These are phyloP conservation scores for Fallopia convolvulus DNA, from an alignment of 148 eudicot genomes.

Conservation along the genomic window DNA sequence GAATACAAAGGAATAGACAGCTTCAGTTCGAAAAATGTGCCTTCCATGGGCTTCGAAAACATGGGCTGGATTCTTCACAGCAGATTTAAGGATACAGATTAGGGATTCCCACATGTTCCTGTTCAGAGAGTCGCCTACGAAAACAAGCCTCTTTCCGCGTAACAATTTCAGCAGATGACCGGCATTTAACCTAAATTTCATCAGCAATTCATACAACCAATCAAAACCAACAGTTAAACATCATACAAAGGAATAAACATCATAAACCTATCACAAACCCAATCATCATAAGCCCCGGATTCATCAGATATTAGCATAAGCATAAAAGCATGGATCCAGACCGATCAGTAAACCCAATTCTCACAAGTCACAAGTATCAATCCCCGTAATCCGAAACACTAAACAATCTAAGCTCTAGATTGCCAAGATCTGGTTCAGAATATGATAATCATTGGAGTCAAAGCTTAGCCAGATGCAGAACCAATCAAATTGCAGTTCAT, in stretches of 20 bases:
- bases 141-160: slow-evolving; percentile 78
- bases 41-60: slow-evolving; percentile 84
- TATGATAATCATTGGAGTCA: background rate
- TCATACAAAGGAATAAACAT: background rate
- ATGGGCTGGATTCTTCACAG: slow-evolving; percentile 52
- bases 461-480: background rate
- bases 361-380: background rate
- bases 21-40: slow-evolving; percentile 57
- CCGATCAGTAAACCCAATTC: background rate
- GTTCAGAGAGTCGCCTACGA: slow-evolving; percentile 91
- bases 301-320: background rate
- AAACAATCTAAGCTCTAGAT: slow-evolving; percentile 1
- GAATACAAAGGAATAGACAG: slow-evolving; percentile 77
- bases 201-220: background rate
- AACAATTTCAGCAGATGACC: slow-evolving; percentile 58
- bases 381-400: background rate
- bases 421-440: slow-evolving; percentile 2
- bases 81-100: slow-evolving; percentile 65
- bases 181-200: slow-evolving; percentile 50
- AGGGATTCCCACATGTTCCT: slow-evolving; percentile 99
- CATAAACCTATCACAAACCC: background rate
- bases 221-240: background rate
- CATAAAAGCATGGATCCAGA: background rate
- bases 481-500: slow-evolving; percentile 1
- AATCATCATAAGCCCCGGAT: background rate